Percentiles rank a stretch among this genome's conserved stretches.
Conservation (phyloP, 768 basidiomycete species). For the Thelephora ganbajun region DNA sequence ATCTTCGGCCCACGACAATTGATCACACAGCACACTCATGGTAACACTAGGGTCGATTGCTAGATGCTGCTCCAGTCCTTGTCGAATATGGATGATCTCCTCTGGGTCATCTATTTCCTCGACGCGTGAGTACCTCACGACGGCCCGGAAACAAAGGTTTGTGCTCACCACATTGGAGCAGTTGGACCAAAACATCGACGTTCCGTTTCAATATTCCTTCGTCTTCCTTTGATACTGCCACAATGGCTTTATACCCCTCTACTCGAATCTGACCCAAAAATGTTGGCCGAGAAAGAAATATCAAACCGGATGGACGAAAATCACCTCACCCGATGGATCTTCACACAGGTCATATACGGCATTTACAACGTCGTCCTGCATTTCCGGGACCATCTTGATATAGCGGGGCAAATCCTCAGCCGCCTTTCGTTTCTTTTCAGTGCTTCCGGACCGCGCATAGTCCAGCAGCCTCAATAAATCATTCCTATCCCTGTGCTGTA, state of each 20-base stretch:
- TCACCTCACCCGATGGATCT: slow-evolving; percentile 41
- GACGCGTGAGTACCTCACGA: not conserved
- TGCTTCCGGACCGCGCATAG: not conserved
- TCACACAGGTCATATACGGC: slow-evolving; percentile 72
- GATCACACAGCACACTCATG: slow-evolving; percentile 56
- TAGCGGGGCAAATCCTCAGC: slow-evolving; percentile 42
- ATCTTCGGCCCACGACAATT: slow-evolving; percentile 44
- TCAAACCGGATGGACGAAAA: slow-evolving; percentile 6
- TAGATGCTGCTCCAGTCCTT: slow-evolving; percentile 46
- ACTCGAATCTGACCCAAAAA: slow-evolving; percentile 39
- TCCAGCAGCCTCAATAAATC: not conserved
- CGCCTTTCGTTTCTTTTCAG: slow-evolving; percentile 21
- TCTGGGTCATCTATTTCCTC: slow-evolving; percentile 40
- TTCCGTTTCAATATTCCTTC: slow-evolving; percentile 54
- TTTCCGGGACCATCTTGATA: slow-evolving; percentile 53
- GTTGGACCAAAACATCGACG: slow-evolving; percentile 61
- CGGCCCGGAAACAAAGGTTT: not conserved
- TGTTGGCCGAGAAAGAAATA: not conserved
- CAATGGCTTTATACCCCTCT: slow-evolving; percentile 52
- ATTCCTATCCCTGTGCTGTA: not conserved
- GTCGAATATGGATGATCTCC: slow-evolving; percentile 48
- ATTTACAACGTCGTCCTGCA: slow-evolving; percentile 65
- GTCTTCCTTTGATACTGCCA: slow-evolving; percentile 31
- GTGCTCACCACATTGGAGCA: slow-evolving; percentile 57
- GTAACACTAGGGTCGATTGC: slow-evolving; percentile 48